phyloP scores from a whole-genome alignment of 2,329 filamentous ascomycete genomes.

The Ploettnerulaceae sp. region DNA sequence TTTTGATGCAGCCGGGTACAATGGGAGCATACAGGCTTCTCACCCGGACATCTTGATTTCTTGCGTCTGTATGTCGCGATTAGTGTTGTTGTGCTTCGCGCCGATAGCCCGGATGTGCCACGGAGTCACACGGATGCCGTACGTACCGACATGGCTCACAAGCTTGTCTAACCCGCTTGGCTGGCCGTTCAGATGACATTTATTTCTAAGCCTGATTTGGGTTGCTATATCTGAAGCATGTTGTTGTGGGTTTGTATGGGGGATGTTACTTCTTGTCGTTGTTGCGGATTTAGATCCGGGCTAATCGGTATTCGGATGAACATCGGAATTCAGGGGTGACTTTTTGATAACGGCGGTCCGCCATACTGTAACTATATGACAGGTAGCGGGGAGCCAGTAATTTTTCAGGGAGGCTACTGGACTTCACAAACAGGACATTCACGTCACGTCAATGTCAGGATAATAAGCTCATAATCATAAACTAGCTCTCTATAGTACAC shows the following conservation, averaged over 20 bases:
- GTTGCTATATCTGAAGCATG: neutral
- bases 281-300: neutral
- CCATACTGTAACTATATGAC: no score
- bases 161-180: constrained; percentile 32
- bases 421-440: neutral
- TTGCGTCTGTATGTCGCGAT: constrained; percentile 43
- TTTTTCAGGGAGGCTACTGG: no score
- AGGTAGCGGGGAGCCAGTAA: no score
- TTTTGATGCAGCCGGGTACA: constrained; percentile 44
- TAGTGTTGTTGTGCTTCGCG: neutral
- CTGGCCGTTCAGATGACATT: constrained; percentile 28
- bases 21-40: constrained; percentile 45
- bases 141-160: constrained; percentile 37
- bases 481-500: neutral
- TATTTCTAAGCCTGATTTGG: neutral
- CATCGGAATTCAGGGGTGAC: neutral
- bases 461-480: neutral
- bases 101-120: no score
- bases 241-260: neutral
- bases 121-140: neutral
- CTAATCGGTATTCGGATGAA: constrained; percentile 1
- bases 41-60: constrained; percentile 47
- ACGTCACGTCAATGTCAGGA: neutral
- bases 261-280: no score
- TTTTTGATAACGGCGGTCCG: neutral